Evolutionary conservation across 805 yeast genomes (phyloP).

Genomic region (Candida morakotiae): DNA sequence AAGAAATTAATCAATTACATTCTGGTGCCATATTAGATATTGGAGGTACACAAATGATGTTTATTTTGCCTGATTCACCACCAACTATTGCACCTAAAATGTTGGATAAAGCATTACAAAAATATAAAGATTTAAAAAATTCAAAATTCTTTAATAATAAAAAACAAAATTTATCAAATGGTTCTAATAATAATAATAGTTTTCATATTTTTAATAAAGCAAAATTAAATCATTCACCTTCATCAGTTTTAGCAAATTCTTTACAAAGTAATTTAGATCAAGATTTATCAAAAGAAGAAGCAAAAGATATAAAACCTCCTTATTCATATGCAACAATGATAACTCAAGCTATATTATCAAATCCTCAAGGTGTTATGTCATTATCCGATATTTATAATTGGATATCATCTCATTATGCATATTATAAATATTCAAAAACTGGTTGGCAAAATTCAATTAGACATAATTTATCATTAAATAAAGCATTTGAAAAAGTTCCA

Average conservation of each 20-base stretch:
- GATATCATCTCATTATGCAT: conserved; percentile 85
- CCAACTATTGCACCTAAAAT: conserved; percentile 59
- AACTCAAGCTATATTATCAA: conserved; percentile 91
- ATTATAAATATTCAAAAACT: conserved; percentile 83
- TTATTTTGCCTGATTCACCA: conserved; percentile 85
- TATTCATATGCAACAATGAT: conserved; percentile 97
- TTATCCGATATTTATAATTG: conserved; percentile 89
- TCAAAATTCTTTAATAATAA: background rate
- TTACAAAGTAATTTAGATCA: conserved; percentile 45
- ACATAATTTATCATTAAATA: conserved; percentile 89
- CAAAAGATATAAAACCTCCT: conserved; percentile 93
- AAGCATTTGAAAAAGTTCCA: conserved; percentile 97
- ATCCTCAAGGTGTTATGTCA: conserved; percentile 82
- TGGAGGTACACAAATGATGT: conserved; percentile 99
- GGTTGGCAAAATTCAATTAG: conserved; percentile 99
- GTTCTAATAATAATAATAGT: conserved; percentile 29
- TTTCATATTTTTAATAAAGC: conserved; percentile 51
- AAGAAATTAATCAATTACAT: conserved; percentile 52
- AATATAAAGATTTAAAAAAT: conserved; percentile 21
- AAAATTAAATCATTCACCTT: conserved; percentile 33
- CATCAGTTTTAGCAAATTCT: conserved; percentile 36
- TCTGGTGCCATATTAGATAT: conserved; percentile 92
- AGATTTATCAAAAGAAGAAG: conserved; percentile 83
- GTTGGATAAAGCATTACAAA: conserved; percentile 32
- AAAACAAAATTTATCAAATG: background rate